A percentile compares a stretch with the other conserved stretches of the same genome.
Conservation (phyloP, 768 basidiomycete genomes). For the Lentinula raphanica region DNA sequence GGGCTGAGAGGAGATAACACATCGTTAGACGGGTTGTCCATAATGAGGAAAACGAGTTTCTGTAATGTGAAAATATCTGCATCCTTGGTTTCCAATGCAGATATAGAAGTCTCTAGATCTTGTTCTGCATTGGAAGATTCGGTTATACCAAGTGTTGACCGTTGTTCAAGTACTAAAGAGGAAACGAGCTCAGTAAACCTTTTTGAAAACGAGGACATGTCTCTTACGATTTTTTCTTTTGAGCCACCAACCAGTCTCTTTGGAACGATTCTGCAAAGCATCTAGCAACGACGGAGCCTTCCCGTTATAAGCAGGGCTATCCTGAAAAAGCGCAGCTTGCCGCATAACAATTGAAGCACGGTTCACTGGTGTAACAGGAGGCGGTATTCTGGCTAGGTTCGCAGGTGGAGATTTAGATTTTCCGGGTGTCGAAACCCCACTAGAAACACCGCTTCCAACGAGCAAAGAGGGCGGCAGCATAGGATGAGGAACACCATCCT, state of each 20-base stretch:
- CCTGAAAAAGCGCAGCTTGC: slow-evolving; percentile 74
- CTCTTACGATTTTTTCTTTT: slow-evolving; percentile 67
- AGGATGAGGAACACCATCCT: slow-evolving; percentile 49
- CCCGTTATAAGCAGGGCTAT: slow-evolving; percentile 65
- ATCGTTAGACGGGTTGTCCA: slow-evolving; percentile 50
- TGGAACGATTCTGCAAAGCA: slow-evolving; percentile 58
- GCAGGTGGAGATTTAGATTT: slow-evolving; percentile 35
- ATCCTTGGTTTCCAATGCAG: slow-evolving; percentile 46
- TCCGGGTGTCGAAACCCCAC: slow-evolving; percentile 26
- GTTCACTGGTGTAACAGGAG: slow-evolving; percentile 64
- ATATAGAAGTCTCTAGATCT: slow-evolving; percentile 51
- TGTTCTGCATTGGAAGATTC: slow-evolving; percentile 33
- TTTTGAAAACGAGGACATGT: not conserved
- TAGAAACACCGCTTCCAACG: slow-evolving; percentile 29
- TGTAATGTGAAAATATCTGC: slow-evolving; percentile 54
- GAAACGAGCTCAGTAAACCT: slow-evolving; percentile 11
- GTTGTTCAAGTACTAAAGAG: slow-evolving; percentile 43
- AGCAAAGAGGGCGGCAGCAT: slow-evolving; percentile 52
- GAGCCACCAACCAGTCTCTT: slow-evolving; percentile 81
- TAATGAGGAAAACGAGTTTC: slow-evolving; percentile 60
- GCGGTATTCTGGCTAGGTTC: slow-evolving; percentile 25
- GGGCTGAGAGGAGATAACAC: slow-evolving; percentile 54
- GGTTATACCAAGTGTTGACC: slow-evolving; percentile 36
- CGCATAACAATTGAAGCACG: slow-evolving; percentile 55
- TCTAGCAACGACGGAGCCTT: slow-evolving; percentile 58